Base-by-base conservation (phyloP, 345 rosid species). In the Reutealis trisperma region DNA sequence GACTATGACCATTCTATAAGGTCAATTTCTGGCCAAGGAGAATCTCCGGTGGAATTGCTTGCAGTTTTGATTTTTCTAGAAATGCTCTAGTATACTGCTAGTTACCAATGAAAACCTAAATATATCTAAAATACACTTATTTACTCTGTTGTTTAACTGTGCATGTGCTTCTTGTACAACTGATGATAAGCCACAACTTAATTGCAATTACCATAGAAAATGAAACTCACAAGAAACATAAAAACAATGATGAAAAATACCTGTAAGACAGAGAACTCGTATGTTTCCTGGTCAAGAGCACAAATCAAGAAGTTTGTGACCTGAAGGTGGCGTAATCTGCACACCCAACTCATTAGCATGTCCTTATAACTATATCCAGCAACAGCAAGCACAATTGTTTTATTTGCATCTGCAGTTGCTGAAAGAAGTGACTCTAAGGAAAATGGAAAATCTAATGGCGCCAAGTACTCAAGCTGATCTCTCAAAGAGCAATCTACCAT, bases 321-420 rank as follows among this genome's bases (percentile, higher is more conserved):
- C 69, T 52, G 71, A 16, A 93, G 94, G 77, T n/a, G 84, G 74
- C 92, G 92, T 79, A 92, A 80, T 78, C 98, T 92, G 89, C 99
- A 93, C 44, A 84, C 93, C 98, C 98, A 93, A 86, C 93, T 96
- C 98, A 96, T 93, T 82, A 93, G 64, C 98, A 93, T 90, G 82
- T 93, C 99, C 84, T 88, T 92, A 66, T 93, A 93, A 74, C 99
- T 96, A 85, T 85, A 88, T 76, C 99, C 99, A 80, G 96, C 94
- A 75, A 96, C 84, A 54, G 93, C 83, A 73, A 96, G 94, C 77
- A 96, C 89, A 80, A 93, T 59, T 37, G 94, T 89, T 78, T 77
- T 87, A 72, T 90, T 93, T 80, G 86, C 79, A 82, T 92, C 98
- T 57, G 93, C 96, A 76, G 75, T 69, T 72, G 82, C 44, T 1